Evolutionary conservation across 2,329 filamentous ascomycete species (phyloP).

Genomic region (Pyrenophora tritici-repentis): DNA sequence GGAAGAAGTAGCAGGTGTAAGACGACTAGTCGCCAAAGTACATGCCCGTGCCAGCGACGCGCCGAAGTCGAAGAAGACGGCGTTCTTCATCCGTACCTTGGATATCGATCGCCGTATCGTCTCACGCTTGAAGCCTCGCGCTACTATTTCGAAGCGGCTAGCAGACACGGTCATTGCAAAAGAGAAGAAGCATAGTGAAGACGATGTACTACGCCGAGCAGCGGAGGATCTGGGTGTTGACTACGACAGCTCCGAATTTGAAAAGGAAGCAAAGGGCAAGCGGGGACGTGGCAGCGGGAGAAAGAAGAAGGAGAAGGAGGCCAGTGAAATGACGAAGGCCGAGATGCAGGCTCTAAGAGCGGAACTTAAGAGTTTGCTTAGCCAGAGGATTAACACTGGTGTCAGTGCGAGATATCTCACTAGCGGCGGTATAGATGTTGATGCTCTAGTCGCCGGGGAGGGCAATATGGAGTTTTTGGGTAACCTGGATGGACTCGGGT

Average conservation of each 20-base stretch:
- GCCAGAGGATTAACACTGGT: conserved; percentile 78
- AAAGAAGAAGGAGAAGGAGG: conserved; percentile 75
- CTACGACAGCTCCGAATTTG: conserved; percentile 87
- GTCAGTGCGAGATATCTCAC: conserved; percentile 88
- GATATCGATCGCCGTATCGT: conserved; percentile 83
- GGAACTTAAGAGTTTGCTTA: conserved; percentile 72
- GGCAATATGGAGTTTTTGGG: conserved; percentile 71
- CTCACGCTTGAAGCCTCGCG: conserved; percentile 73
- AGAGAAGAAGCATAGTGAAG: conserved; percentile 81
- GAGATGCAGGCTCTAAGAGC: conserved; percentile 73
- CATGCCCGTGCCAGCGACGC: conserved; percentile 64
- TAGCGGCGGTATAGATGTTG: conserved; percentile 81
- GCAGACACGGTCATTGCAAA: conserved; percentile 83
- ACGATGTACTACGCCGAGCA: conserved; percentile 80
- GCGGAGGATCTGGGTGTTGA: conserved; percentile 94
- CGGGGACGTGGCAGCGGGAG: conserved; percentile 69
- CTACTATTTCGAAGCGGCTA: conserved; percentile 82
- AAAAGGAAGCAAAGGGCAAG: conserved; percentile 61
- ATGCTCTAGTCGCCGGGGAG: conserved; percentile 65
- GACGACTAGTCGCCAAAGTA: conserved; percentile 84
- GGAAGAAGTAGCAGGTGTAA: conserved; percentile 84
- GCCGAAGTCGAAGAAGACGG: conserved; percentile 56
- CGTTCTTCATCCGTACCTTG: conserved; percentile 76
- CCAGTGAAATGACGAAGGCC: conserved; percentile 69
- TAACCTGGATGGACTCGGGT: conserved; percentile 53